Evolutionary conservation across 2,329 filamentous ascomycete species (phyloP).

Genomic region (Aspergillus pseudoterreus): DNA sequence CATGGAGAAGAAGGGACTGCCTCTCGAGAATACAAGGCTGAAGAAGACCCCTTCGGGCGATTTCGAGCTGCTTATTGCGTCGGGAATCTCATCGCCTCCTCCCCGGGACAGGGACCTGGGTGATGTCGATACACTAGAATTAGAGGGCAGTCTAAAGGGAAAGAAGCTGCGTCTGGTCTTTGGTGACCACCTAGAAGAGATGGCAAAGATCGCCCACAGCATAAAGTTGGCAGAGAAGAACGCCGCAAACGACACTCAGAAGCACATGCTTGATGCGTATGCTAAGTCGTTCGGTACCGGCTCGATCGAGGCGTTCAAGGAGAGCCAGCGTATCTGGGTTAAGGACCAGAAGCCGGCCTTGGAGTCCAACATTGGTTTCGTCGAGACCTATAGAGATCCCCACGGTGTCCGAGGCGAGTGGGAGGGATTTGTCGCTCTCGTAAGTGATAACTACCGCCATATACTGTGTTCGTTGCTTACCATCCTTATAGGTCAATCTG

Average conservation of each 20-base stretch:
- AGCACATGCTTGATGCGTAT: conserved; percentile 70
- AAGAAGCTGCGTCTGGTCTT: conserved; percentile 69
- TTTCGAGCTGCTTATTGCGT: conserved; percentile 73
- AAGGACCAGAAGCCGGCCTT: conserved; percentile 76
- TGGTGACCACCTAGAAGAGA: conserved; percentile 69
- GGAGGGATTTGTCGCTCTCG: conserved; percentile 74
- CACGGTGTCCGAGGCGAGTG: conserved; percentile 77
- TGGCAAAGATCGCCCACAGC: conserved; percentile 63
- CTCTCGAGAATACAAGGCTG: conserved; percentile 72
- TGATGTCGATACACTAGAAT: conserved; percentile 58
- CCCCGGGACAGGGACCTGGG: conserved; percentile 64
- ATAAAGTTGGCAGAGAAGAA: conserved; percentile 66
- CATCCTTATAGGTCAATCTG: conserved; percentile 63
- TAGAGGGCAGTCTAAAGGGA: conserved; percentile 60
- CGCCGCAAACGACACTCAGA: conserved; percentile 69
- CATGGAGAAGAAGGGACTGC: conserved; percentile 66
- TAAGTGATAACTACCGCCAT: conserved; percentile 18
- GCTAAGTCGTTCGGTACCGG: conserved; percentile 70
- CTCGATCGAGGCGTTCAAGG: conserved; percentile 73
- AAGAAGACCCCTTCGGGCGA: conserved; percentile 61
- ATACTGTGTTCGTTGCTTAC: conserved; percentile 29
- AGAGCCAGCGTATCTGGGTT: conserved; percentile 78
- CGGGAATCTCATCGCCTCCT: conserved; percentile 59
- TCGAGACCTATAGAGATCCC: conserved; percentile 82
- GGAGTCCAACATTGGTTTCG: conserved; percentile 78